Conservation (phyloP, 2,329 filamentous ascomycete genomes). For the Penicillium sp. region DNA sequence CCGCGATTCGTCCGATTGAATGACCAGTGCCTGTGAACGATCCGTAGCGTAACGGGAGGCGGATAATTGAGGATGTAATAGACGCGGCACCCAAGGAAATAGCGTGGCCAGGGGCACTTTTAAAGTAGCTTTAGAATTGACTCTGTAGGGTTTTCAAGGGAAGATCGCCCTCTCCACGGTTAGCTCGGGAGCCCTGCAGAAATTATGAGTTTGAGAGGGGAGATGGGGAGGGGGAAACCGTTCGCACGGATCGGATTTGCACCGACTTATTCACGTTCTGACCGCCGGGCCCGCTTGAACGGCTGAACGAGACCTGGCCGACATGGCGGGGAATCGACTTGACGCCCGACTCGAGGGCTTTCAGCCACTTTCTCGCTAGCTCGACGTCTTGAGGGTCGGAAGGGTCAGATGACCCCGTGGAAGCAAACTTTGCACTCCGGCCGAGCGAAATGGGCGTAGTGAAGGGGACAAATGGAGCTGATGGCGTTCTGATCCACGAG, state of each 20-base stretch:
- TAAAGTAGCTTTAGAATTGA: slow-evolving; percentile 71
- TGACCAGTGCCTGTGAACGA: slow-evolving; percentile 61
- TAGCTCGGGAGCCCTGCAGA: slow-evolving; percentile 18
- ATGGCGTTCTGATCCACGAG: slow-evolving; percentile 5
- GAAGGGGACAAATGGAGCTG: neutral
- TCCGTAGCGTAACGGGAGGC: slow-evolving; percentile 62
- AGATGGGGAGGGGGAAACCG: neutral
- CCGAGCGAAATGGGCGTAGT: neutral
- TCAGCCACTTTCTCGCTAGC: slow-evolving; percentile 63
- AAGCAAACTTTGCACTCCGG: slow-evolving; percentile 33
- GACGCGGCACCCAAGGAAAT: slow-evolving; percentile 59
- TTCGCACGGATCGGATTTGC: slow-evolving; percentile 20
- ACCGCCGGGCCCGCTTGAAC: slow-evolving; percentile 69
- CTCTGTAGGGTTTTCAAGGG: slow-evolving; percentile 49
- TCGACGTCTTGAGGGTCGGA: slow-evolving; percentile 30
- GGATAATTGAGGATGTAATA: slow-evolving; percentile 60
- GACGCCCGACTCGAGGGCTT: slow-evolving; percentile 52
- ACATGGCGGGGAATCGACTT: slow-evolving; percentile 62
- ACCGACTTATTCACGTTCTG: slow-evolving; percentile 73
- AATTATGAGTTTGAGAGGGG: slow-evolving; percentile 6
- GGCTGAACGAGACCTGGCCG: slow-evolving; percentile 66
- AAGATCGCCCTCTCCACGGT: slow-evolving; percentile 2
- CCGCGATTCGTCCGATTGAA: slow-evolving; percentile 68
- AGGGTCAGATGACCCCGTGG: slow-evolving; percentile 31
- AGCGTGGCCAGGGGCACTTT: slow-evolving; percentile 60